Conservation (phyloP, 257 asterid species). For the Parsonsia alboflavescens region DNA sequence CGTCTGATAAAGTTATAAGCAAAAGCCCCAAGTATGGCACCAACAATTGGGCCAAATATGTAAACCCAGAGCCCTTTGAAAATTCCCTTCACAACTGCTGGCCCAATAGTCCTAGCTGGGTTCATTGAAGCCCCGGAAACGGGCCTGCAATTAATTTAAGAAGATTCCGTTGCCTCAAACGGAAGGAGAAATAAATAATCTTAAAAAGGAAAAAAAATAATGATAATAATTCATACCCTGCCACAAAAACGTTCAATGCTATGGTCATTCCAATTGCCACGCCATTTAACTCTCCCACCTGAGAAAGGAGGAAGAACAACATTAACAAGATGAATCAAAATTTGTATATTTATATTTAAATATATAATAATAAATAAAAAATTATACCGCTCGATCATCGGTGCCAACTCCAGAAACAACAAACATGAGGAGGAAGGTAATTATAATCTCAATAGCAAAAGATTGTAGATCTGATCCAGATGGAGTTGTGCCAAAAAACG, state of each 20-base stretch:
- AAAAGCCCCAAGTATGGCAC: conserved; percentile 51
- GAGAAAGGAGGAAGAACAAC: not conserved
- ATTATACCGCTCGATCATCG: conserved; percentile 53
- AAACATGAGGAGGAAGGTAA: conserved; percentile 73
- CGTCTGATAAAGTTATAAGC: conserved; percentile 46
- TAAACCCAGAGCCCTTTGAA: conserved; percentile 61
- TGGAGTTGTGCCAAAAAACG: conserved; percentile 70
- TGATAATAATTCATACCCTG: conserved; percentile 39
- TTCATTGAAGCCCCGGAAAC: conserved; percentile 92
- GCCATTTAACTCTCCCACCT: conserved; percentile 53
- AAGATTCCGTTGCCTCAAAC: too few relatives aligned
- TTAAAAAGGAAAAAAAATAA: too few relatives aligned
- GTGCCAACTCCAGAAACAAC: conserved; percentile 52
- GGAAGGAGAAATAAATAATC: not conserved
- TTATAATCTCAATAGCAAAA: conserved; percentile 55
- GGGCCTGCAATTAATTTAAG: conserved; percentile 38
- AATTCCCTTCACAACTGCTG: conserved; percentile 51
- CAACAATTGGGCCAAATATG: conserved; percentile 54
- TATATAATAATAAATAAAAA: not conserved
- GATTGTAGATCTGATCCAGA: conserved; percentile 59
- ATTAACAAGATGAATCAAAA: not conserved
- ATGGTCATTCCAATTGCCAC: conserved; percentile 73
- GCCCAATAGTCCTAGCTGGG: conserved; percentile 87
- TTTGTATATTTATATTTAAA: too few relatives aligned
- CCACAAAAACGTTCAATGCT: conserved; percentile 58